phyloP scores from a whole-genome alignment of 495 filamentous ascomycete species.

The Viridothelium virens region DNA sequence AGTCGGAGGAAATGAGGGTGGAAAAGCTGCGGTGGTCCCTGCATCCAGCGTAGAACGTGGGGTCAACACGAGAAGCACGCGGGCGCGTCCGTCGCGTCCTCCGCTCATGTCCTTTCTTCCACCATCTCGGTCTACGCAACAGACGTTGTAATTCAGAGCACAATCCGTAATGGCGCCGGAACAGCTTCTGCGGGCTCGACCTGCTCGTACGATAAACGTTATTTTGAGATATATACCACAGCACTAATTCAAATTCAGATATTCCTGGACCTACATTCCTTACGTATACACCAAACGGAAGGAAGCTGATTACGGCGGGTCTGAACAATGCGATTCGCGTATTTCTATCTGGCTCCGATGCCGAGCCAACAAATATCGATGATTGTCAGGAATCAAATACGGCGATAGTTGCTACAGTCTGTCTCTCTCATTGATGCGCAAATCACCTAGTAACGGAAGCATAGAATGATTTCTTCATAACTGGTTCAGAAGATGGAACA shows the following conservation, averaged over 20 bases:
- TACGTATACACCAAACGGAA: constrained; percentile 62
- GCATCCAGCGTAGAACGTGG: constrained; percentile 8
- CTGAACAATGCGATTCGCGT: constrained; percentile 85
- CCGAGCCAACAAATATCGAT: constrained; percentile 83
- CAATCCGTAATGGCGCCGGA: constrained; percentile 26
- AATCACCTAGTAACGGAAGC: constrained; percentile 18
- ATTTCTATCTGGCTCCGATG: constrained; percentile 82
- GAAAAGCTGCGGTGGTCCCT: background rate
- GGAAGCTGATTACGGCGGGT: constrained; percentile 71
- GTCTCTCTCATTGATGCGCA: constrained; percentile 23
- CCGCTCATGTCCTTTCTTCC: constrained; percentile 2
- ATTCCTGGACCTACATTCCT: constrained; percentile 59
- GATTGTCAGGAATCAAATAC: constrained; percentile 75
- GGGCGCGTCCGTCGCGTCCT: constrained; percentile 11
- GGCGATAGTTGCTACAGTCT: constrained; percentile 62
- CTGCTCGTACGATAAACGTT: constrained; percentile 38
- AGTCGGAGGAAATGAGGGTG: background rate
- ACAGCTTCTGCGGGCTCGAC: constrained; percentile 36
- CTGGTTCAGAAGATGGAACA: constrained; percentile 86
- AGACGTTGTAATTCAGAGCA: background rate
- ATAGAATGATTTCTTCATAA: constrained; percentile 75
- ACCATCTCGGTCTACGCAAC: constrained; percentile 19
- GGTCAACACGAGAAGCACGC: background rate
- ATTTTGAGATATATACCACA: background rate
- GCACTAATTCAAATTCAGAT: constrained; percentile 39